Evolutionary conservation across 495 filamentous ascomycete species (phyloP), one percentile per base, ranked within the genome.

Genomic region (Sordaria brevicollis): DNA sequence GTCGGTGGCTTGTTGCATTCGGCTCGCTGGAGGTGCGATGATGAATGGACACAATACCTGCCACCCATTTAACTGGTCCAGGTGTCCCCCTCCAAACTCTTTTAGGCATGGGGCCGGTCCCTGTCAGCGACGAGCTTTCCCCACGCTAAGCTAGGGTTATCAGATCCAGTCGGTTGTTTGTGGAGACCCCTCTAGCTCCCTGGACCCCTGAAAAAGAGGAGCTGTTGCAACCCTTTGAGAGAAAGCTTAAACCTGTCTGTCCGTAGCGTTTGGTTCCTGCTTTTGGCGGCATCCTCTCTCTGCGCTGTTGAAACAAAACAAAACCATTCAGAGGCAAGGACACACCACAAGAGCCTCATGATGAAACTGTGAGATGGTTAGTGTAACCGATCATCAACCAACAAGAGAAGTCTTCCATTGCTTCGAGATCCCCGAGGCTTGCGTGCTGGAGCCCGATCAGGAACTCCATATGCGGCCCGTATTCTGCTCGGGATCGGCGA

Each of bases 31-130:
- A 37, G 62, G 36, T 21, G 49, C 57, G 29, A 62, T 31, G 25
- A 5, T 62, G n/a, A 62, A 13, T 62, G 49, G 25, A 13, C 66
- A 49, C 57, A 67, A 36, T 71, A 43, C 65, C 67, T 75, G 74
- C 75, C 75, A 73, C 75, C 71, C 75, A 69, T 74, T 71, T 73
- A 72, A 72, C 67, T 67, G n/a, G 69, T 74, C 72, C 69, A 72
- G 68, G 71, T 68, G 66, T 67, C 65, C 62, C 49, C 33, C 29
- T 29, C 39, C 31, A 66, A 49, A 49, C 73, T 37, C 65, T 57
- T 67, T 49, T 38, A 15, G 25, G 25, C 25, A 31, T 62, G 49
- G 13, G 1, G 49, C 25, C 49, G 49, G 49, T 62, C 49, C 49
- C 49, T 62, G 49, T 62, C 25, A 62, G 25, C 49, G 11, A 62